Evolutionary conservation across 352 stramenopile genomes (phyloP), one percentile per base, ranked within the genome.

Genomic region (Globisporangium canariense): DNA sequence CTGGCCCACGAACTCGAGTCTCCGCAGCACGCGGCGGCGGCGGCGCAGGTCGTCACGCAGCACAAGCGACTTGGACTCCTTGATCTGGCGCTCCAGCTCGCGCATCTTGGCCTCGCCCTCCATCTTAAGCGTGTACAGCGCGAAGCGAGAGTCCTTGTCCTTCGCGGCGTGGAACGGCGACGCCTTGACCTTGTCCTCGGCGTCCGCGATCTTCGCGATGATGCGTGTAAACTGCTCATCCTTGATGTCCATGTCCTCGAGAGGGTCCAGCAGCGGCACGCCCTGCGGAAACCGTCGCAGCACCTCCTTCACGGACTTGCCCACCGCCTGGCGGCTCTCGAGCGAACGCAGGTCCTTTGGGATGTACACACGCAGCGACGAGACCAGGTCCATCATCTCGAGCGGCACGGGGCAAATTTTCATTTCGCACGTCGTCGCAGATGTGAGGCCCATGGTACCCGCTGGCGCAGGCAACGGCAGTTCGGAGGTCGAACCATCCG

Each of bases 1-100:
- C 49, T 88, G 86, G 72, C 98, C 93, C 4, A 99, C 94, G 76
- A 99, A 98, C 40, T 98, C 97, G 10, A 99, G 78, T 43, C 97
- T 82, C 22, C 96, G 93, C 45, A 99, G 81, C 30, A 99, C 97
- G 56, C 93, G 80, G 63, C 98, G 98, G 69, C 98, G 98, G 45
- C 97, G 93, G 60, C 94, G 91, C 54, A 99, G 72, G 47, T 97
- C 89, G 49, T 98, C 97, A 60, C 97, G 97, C 83, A 99, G 92
- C 18, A 98, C 95, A 47, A 99, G 90, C 4, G 85, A 96, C 81
- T 99, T 96, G 50, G 86, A 91, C 77, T 91, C 88, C 72, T 93
- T 91, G 50, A 98, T 98, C 77, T 99, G 95, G 47, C 96, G 92
- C 67, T 97, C 83, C 4, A 99, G 73, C 58, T 97, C 75, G 58